These are phyloP conservation scores for Hyphodiscus hymeniophilus DNA, from an alignment of 495 filamentous ascomycete species.

Conservation along the genomic window DNA sequence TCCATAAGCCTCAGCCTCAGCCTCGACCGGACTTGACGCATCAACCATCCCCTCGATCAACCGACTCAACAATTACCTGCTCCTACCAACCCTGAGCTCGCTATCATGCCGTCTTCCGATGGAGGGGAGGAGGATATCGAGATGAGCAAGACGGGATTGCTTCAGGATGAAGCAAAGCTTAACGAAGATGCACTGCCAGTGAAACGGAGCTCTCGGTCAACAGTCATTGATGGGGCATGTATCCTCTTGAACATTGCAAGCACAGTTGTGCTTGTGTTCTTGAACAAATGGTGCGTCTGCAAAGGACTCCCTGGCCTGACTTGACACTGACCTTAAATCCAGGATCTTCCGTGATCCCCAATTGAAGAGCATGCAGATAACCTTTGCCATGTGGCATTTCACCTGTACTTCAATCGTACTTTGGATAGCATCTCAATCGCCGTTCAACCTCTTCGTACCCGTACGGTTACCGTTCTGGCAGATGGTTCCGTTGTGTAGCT, in stretches of 20 bases:
- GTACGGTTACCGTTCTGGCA: constrained; percentile 27
- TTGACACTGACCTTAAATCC: neutral
- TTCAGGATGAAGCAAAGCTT: neutral
- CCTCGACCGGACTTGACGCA: neutral
- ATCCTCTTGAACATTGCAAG: constrained; percentile 20
- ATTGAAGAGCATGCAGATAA: constrained; percentile 21
- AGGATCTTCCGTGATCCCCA: constrained; percentile 23
- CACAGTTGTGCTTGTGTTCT: constrained; percentile 21
- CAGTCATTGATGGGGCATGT: constrained; percentile 12
- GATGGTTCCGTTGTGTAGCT: constrained; percentile 30
- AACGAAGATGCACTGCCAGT: neutral
- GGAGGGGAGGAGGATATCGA: constrained; percentile 15
- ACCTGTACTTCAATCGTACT: constrained; percentile 28
- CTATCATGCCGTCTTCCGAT: constrained; percentile 4
- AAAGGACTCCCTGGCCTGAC: neutral
- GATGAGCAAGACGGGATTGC: constrained; percentile 8
- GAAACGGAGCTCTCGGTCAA: constrained; percentile 1
- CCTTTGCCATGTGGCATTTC: constrained; percentile 32
- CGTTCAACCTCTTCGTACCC: constrained; percentile 30
- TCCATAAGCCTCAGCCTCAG: too few relatives aligned
- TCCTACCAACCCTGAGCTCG: too few relatives aligned
- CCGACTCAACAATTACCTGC: too few relatives aligned
- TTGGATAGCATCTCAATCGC: constrained; percentile 23
- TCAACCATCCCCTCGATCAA: neutral
- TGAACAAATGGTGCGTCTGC: constrained; percentile 20